Evolutionary conservation across 2,329 filamentous ascomycete species (phyloP), one percentile per base, ranked within the genome.

Genomic region (Pseudogymnoascus sp.): DNA sequence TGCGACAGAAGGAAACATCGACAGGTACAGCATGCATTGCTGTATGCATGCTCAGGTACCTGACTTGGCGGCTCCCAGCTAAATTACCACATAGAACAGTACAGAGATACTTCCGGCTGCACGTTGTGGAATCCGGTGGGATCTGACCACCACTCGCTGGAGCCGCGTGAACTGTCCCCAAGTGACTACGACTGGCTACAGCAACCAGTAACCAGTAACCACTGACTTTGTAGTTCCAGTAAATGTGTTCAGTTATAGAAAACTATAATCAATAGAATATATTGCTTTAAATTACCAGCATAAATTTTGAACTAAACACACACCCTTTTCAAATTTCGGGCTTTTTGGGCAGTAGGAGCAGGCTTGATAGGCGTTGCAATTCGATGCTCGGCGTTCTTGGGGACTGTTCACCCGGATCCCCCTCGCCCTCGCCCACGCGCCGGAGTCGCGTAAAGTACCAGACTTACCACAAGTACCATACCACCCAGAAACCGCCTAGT

Each of bases 1-100:
- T 55, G 29, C 49, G 49, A 55, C 49, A 55, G n/a, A 55, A 55
- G 49, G 49, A 55, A 55, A 35, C 49, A 55, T 55, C 49, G 49
- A 35, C 49, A 55, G 49, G 49, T 35, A 19, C 19, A 19, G 19
- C 19, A 19, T 19, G 19, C 19, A 19, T 19, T 2, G 19, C 19
- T 19, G 19, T 19, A 55, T 55, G 49, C 29, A 55, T 19, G 29
- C 10, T 12, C 49, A 55, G 49, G 49, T 55, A 55, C 49, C 45
- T 55, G 49, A 55, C 49, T 29, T 55, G 49, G 49, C 49, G 49
- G 49, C 49, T 35, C 49, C 26, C 49, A 55, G 21, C n/a, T 55
- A 35, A 31, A 55, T 21, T 55, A 33, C 49, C n/a, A 10, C 12
- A 21, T 33, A 14, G 29, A 55, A 55, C 49, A 55, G 29, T 33